Base-by-base conservation (phyloP, 352 stramenopile species). In the Aphanomyces invadans region DNA sequence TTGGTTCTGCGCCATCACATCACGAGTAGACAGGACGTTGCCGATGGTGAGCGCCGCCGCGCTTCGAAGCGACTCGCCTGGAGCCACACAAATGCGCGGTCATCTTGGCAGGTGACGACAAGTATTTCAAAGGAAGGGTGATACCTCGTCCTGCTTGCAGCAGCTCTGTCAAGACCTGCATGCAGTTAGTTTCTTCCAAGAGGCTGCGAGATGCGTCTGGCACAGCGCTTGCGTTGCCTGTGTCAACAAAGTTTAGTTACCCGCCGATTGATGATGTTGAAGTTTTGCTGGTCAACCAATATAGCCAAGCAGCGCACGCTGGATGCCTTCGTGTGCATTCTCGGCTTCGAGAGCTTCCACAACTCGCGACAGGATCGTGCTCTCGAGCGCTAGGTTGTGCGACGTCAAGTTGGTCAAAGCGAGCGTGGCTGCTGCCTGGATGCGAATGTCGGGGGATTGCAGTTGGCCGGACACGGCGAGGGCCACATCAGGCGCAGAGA, bases 101-200 rank as follows among this genome's bases (percentile, higher is more conserved):
- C n/a, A n/a, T n/a, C n/a, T n/a, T n/a, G n/a, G n/a, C n/a, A n/a
- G n/a, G n/a, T n/a, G n/a, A n/a, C n/a, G n/a, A n/a, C n/a, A n/a
- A n/a, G n/a, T n/a, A n/a, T n/a, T n/a, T n/a, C n/a, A n/a, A n/a
- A n/a, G n/a, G n/a, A n/a, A n/a, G n/a, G n/a, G n/a, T n/a, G n/a
- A 11, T 63, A 67, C 60, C 46, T 21, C 42, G 45, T 17, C 42
- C 60, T 57, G 60, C 60, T 57, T 67, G 60, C 2, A 36, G 15
- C 1, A 67, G 42, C 21, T 67, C 60, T 12, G 60, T 59, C 9
- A 67, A 28, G 11, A 57, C n/a, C 45, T 57, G 19, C 28, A 67
- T 55, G 45, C 60, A 67, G 33, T 67, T 67, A 33, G 60, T 67
- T 7, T 67, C 60, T 19, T 55, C 38, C 38, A 67, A 32, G 17